Evolutionary conservation across 257 asterid species (phyloP), one percentile per base, ranked within the genome.

Genomic region (Nicotiana paniculata): DNA sequence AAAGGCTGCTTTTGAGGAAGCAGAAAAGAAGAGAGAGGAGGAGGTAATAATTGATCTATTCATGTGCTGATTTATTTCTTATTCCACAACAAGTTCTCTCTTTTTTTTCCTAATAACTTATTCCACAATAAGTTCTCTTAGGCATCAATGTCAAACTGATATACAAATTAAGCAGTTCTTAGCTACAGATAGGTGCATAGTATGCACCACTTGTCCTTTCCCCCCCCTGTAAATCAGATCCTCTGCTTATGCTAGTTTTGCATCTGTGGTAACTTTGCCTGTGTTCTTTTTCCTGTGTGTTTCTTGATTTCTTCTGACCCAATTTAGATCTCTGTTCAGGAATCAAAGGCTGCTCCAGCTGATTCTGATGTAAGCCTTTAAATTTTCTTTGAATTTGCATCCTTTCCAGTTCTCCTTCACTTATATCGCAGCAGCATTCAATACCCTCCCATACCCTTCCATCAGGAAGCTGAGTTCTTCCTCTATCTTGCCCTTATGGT

Each of bases 1-100:
- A 86, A 96, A 93, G 88, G 93, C 96, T 84, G 97, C 97, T 77
- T 96, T 94, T 70, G 98, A 96, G 0, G 98, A 96, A 90, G 98
- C 87, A 2, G 98, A 96, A 77, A 96, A 96, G 92, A 92, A 93
- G 93, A 93, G 67, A 78, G 98, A 93, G 81, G 98, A 90, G 66
- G 98, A 94, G 97, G 98, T 93, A 91, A 66, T 32, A 32, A 1
- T 57, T 21, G 48, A 57, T 57, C 69, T 58, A 17, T 75, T 18
- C 21, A 28, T 9, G 17, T 76, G 21, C 39, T 64, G n/a, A 30
- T 24, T 76, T 62, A 62, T 54, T 61, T 30, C 30, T 79, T 72
- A 61, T 82, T n/a, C 35, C 55, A 16, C 35, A 33, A 32, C 33
- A 24, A 72, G 72, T 21, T 35, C 6, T 81, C 11, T 64, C 43